These are phyloP conservation scores for Wickerhamomyces canadensis DNA, from an alignment of 805 yeast genomes.

Conservation along the genomic window DNA sequence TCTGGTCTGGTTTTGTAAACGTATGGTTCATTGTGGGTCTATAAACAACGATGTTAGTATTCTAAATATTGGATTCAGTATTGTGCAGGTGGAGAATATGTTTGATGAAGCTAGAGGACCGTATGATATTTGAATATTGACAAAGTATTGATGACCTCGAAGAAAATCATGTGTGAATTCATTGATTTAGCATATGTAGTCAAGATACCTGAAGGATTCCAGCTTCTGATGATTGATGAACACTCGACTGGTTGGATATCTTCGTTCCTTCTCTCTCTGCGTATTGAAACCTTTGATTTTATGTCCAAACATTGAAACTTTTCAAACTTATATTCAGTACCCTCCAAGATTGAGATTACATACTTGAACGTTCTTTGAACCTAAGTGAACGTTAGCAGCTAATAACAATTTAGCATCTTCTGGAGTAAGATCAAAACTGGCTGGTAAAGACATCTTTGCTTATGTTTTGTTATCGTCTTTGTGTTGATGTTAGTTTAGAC, in stretches of 20 bases:
- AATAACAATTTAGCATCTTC: slow-evolving; percentile 98
- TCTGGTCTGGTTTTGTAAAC: slow-evolving; percentile 98
- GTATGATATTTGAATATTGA: too few species aligned
- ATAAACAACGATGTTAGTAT: slow-evolving; percentile 6
- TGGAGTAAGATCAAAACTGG: slow-evolving; percentile 87
- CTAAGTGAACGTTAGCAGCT: slow-evolving; percentile 99
- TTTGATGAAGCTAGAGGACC: too few species aligned
- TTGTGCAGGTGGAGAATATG: neutral
- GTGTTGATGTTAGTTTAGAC: slow-evolving; percentile 3
- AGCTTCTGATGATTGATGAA: too few species aligned
- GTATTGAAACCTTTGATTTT: too few species aligned
- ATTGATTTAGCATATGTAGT: too few species aligned
- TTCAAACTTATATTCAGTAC: neutral
- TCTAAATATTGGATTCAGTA: too few species aligned
- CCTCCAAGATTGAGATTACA: slow-evolving; percentile 31
- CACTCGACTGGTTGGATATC: too few species aligned
- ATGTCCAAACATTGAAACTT: neutral
- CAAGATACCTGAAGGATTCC: too few species aligned
- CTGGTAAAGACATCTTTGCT: slow-evolving; percentile 73
- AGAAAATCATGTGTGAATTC: too few species aligned
- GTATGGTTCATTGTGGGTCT: slow-evolving; percentile 96
- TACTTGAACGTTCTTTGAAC: slow-evolving; percentile 99
- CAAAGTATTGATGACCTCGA: too few species aligned
- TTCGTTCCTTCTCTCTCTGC: neutral
- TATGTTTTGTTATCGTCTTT: slow-evolving; percentile 4